Evolutionary conservation across 805 yeast species (phyloP).

Genomic region (Ogataea corticis): DNA sequence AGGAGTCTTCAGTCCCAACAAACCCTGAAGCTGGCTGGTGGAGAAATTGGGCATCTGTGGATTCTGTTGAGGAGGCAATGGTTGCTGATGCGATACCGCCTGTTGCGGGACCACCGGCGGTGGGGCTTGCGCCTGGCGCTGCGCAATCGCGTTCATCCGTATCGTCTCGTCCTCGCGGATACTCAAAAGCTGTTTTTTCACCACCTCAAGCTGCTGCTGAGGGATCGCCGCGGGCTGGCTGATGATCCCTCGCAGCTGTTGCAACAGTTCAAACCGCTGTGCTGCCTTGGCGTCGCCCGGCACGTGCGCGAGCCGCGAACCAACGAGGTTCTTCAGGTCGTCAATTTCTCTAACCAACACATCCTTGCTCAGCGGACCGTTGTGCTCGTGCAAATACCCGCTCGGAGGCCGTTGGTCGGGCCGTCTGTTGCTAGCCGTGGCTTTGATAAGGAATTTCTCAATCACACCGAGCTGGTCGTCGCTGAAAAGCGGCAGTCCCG

Average conservation of each 20-base stretch:
- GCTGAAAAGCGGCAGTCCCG: conserved; percentile 73
- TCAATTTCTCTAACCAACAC: conserved; percentile 33
- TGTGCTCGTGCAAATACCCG: conserved; percentile 1
- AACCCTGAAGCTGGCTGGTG: conserved; percentile 33
- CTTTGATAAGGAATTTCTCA: conserved; percentile 68
- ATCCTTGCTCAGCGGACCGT: conserved; percentile 18
- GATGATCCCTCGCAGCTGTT: conserved; percentile 43
- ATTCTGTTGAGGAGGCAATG: not conserved
- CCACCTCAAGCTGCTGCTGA: conserved; percentile 32
- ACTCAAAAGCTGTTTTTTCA: conserved; percentile 32
- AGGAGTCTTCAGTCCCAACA: conserved; percentile 11
- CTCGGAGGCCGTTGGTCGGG: conserved; percentile 16
- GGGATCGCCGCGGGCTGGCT: conserved; percentile 31
- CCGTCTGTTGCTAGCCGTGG: conserved; percentile 44
- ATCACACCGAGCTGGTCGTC: conserved; percentile 67
- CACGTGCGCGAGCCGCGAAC: conserved; percentile 37
- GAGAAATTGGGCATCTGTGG: conserved; percentile 34
- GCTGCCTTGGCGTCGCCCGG: conserved; percentile 41
- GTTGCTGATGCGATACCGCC: too few relatives aligned
- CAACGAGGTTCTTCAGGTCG: conserved; percentile 44
- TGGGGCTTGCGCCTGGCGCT: conserved; percentile 28
- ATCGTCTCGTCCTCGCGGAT: conserved; percentile 36
- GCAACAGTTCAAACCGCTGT: conserved; percentile 46
- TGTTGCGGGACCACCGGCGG: too few relatives aligned
- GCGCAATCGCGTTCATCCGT: conserved; percentile 27